Conservation (phyloP, 1,284 basidiomycete species). For the Puccinia novopanici region DNA sequence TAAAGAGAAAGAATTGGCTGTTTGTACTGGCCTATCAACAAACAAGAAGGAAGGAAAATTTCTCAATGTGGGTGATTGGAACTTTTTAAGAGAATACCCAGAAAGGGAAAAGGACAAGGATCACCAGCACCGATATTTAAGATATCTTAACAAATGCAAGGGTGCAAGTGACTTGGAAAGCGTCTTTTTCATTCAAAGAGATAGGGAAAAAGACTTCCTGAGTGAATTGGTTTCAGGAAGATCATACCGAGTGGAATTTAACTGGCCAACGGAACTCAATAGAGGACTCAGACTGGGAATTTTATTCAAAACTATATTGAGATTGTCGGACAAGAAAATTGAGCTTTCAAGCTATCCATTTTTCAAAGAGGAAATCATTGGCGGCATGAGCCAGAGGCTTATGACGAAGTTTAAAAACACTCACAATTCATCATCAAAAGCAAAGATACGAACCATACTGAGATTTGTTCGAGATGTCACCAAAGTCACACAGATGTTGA, state of each 20-base stretch:
- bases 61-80: background rate
- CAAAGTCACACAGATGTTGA: too few relatives aligned
- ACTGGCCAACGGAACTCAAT: background rate
- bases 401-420: background rate
- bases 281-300: background rate
- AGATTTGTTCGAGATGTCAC: too few relatives aligned
- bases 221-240: background rate
- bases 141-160: too few relatives aligned
- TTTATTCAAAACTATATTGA: background rate
- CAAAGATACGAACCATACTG: too few relatives aligned
- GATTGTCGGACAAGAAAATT: conserved; percentile 2
- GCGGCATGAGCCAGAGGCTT: background rate
- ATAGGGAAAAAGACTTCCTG: background rate
- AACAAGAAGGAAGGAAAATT: background rate
- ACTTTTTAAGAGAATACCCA: too few relatives aligned
- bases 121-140: too few relatives aligned
- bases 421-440: background rate
- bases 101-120: too few relatives aligned
- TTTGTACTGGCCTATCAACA: background rate
- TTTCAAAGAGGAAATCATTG: background rate
- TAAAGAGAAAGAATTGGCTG: too few relatives aligned
- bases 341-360: background rate
- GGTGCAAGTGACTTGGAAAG: too few relatives aligned
- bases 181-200: too few relatives aligned
- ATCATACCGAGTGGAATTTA: background rate